Percentiles rank a stretch among this genome's conserved stretches.
Conservation (phyloP, 305 asterid genomes). For the Fraxinus baroniana region DNA sequence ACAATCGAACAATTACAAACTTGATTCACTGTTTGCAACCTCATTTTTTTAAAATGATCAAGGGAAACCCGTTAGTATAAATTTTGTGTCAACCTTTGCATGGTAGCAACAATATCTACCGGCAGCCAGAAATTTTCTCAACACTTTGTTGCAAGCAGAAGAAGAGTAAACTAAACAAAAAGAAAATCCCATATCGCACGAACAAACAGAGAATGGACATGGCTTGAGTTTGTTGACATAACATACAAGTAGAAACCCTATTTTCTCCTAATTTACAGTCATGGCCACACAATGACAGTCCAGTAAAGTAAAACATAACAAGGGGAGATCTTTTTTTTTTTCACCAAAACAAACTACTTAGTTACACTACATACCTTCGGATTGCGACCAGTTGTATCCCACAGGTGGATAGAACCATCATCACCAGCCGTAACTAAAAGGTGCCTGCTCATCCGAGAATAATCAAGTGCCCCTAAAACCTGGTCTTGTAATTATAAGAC, state of each 20-base stretch:
- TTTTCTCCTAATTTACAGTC: background rate
- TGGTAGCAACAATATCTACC: background rate
- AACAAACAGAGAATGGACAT: constrained; percentile 1
- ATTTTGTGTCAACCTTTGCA: background rate
- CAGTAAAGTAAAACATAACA: background rate
- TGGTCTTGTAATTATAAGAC: constrained; percentile 48
- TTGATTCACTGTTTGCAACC: constrained; percentile 3
- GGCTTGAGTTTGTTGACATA: background rate
- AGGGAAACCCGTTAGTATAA: background rate
- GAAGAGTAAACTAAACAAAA: background rate
- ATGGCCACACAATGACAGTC: background rate
- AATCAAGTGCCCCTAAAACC: constrained; percentile 96
- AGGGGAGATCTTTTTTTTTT: background rate
- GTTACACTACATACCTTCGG: constrained; percentile 68
- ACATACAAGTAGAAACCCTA: constrained; percentile 4
- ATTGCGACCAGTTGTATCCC: constrained; percentile 97
- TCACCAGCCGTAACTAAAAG: constrained; percentile 97
- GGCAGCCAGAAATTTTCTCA: background rate
- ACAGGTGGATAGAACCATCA: constrained; percentile 94
- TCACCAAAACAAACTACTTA: background rate
- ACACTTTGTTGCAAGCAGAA: background rate
- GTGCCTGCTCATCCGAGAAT: constrained; percentile 93
- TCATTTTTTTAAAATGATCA: background rate
- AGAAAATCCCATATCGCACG: background rate
- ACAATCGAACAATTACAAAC: background rate